These are phyloP conservation scores for Coccomyxa sp. DNA, from an alignment of 139 green algal genomes.

Conservation along the genomic window DNA sequence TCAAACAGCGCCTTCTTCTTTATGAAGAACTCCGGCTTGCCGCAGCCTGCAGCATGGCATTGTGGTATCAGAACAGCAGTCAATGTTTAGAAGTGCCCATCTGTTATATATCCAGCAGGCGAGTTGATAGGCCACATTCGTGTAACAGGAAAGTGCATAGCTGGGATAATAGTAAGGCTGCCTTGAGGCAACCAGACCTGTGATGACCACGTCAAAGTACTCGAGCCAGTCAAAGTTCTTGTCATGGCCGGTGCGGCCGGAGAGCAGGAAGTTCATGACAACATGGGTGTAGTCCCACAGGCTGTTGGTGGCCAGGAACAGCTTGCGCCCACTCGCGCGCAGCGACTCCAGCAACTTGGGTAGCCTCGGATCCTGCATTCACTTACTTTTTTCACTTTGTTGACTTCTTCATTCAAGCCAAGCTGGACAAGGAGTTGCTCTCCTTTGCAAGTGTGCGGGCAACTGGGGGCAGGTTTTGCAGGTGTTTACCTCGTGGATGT, in stretches of 20 bases:
- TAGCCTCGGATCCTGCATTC: constrained; percentile 53
- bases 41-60: constrained; percentile 40
- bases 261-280: constrained; percentile 94
- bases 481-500: constrained; percentile 72
- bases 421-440: too few species aligned
- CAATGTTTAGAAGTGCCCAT: neutral
- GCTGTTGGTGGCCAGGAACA: constrained; percentile 95
- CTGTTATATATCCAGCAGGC: neutral
- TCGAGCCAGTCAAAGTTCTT: constrained; percentile 69
- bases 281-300: constrained; percentile 97
- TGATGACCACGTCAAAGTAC: constrained; percentile 89
- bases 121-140: too few species aligned
- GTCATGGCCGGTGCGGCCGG: constrained; percentile 28
- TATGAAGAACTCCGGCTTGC: constrained; percentile 79
- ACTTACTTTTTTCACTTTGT: neutral
- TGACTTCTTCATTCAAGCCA: neutral
- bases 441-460: too few species aligned
- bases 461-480: too few species aligned
- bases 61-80: neutral
- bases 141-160: neutral
- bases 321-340: constrained; percentile 48
- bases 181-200: neutral
- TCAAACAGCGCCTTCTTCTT: constrained; percentile 60
- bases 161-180: neutral
- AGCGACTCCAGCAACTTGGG: constrained; percentile 68